Percentiles rank a stretch among this genome's conserved stretches.
phyloP scores from a whole-genome alignment of 2,329 filamentous ascomycete genomes.

The Acrocalymma vagum region DNA sequence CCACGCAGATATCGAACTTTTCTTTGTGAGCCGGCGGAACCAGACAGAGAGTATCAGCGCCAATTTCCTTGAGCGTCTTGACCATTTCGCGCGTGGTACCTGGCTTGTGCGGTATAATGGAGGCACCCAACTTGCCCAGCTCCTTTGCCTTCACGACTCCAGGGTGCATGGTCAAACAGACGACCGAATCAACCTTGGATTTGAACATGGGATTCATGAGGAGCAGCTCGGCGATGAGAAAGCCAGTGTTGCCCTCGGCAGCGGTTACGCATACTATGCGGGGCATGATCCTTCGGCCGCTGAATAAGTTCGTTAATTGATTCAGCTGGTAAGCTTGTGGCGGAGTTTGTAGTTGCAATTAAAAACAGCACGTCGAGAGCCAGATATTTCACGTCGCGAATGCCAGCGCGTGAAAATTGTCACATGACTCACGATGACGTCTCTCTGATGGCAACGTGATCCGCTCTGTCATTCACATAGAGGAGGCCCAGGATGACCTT shows the following conservation, averaged over 20 bases:
- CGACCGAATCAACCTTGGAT: slow-evolving; percentile 51
- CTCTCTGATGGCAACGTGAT: too few species aligned
- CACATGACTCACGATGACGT: too few species aligned
- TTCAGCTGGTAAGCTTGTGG: too few species aligned
- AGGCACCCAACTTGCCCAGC: slow-evolving; percentile 52
- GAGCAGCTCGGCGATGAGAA: slow-evolving; percentile 60
- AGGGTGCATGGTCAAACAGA: slow-evolving; percentile 53
- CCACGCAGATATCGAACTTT: slow-evolving; percentile 56
- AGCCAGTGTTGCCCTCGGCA: slow-evolving; percentile 61
- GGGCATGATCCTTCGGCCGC: too few species aligned
- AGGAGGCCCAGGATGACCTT: too few species aligned
- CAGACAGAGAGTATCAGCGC: slow-evolving; percentile 59
- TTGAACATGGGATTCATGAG: slow-evolving; percentile 55
- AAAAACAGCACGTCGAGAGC: too few species aligned
- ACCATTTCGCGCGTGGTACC: slow-evolving; percentile 52
- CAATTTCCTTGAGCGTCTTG: slow-evolving; percentile 51
- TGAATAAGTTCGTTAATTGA: too few species aligned
- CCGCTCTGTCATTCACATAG: too few species aligned
- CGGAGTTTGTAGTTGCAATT: too few species aligned
- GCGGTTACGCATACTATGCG: slow-evolving; percentile 60
- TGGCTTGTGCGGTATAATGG: slow-evolving; percentile 52
- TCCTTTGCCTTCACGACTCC: slow-evolving; percentile 49
- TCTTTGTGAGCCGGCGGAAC: slow-evolving; percentile 58
- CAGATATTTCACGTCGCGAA: too few species aligned
- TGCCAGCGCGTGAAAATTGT: too few species aligned